phyloP scores from a whole-genome alignment of 2,329 filamentous ascomycete species.

The Dothideomycetidae sp. region DNA sequence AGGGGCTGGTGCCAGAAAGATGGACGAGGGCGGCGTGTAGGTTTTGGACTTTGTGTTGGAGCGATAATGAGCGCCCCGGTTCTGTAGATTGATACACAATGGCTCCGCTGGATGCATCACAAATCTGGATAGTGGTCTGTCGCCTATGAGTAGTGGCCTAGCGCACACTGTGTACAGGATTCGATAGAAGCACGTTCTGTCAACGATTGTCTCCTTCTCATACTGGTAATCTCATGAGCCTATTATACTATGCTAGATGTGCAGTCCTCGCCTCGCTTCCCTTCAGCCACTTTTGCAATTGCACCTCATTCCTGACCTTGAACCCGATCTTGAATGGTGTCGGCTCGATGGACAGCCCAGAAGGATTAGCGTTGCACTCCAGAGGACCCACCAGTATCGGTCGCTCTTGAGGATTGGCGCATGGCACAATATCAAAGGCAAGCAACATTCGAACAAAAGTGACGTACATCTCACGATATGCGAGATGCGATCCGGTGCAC shows the following conservation, averaged over 20 bases:
- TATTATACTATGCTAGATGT: slow-evolving; percentile 23
- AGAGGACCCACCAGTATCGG: slow-evolving; percentile 31
- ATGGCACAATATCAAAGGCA: slow-evolving; percentile 32
- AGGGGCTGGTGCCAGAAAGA: slow-evolving; percentile 50
- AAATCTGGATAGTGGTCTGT: too few species aligned
- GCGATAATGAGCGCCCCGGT: too few species aligned
- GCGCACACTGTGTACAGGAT: too few species aligned
- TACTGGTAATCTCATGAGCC: too few species aligned
- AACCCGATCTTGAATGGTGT: slow-evolving; percentile 38
- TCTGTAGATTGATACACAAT: too few species aligned
- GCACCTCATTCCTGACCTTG: slow-evolving; percentile 27
- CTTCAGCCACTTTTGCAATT: slow-evolving; percentile 32
- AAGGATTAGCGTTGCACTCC: slow-evolving; percentile 33
- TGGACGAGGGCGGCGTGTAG: too few species aligned
- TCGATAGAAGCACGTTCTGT: too few species aligned
- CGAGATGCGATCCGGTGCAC: slow-evolving; percentile 27
- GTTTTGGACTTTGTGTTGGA: too few species aligned
- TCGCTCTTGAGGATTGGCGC: slow-evolving; percentile 27
- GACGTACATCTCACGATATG: slow-evolving; percentile 29
- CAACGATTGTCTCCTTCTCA: too few species aligned
- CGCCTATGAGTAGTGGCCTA: too few species aligned
- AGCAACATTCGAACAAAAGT: slow-evolving; percentile 35
- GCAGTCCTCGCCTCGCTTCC: slow-evolving; percentile 34
- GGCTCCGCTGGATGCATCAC: too few species aligned
- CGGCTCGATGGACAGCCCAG: slow-evolving; percentile 35